Conservation (phyloP, 108 stramenopile species). For the Discostella pseudostelligera region DNA sequence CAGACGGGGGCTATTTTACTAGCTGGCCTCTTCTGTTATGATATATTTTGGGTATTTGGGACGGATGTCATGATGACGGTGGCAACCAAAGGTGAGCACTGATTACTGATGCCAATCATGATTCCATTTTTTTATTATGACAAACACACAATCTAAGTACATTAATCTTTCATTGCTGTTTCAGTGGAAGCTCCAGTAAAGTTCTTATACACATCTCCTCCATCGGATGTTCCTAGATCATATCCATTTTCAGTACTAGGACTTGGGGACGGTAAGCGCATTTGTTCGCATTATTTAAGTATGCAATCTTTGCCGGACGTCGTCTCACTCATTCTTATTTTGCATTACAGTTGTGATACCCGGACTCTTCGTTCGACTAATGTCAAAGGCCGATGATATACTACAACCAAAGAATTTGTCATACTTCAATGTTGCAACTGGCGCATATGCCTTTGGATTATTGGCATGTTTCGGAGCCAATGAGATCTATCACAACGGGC, state of each 20-base stretch:
- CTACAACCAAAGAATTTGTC: conserved; percentile 35
- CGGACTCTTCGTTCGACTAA: conserved; percentile 50
- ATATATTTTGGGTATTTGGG: conserved; percentile 61
- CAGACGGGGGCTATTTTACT: conserved; percentile 52
- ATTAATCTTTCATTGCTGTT: background rate
- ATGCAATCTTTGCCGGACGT: background rate
- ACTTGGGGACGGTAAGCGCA: conserved; percentile 43
- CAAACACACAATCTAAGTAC: too few species aligned
- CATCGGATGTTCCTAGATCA: conserved; percentile 26
- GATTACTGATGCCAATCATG: background rate
- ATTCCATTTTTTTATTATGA: background rate
- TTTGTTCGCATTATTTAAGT: background rate
- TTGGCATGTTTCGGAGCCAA: conserved; percentile 51
- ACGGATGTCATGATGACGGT: conserved; percentile 52
- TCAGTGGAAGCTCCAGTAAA: conserved; percentile 58
- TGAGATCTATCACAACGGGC: conserved; percentile 48
- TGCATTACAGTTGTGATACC: conserved; percentile 55
- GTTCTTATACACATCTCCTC: conserved; percentile 50
- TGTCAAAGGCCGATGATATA: conserved; percentile 31
- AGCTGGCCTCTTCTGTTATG: conserved; percentile 62
- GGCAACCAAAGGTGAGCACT: conserved; percentile 30
- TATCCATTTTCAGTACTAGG: conserved; percentile 65
- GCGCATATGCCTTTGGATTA: conserved; percentile 50
- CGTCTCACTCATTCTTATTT: background rate
- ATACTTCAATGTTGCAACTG: conserved; percentile 51